These are phyloP conservation scores for Pyrenula massariospora DNA, from an alignment of 495 filamentous ascomycete species.

Conservation along the genomic window DNA sequence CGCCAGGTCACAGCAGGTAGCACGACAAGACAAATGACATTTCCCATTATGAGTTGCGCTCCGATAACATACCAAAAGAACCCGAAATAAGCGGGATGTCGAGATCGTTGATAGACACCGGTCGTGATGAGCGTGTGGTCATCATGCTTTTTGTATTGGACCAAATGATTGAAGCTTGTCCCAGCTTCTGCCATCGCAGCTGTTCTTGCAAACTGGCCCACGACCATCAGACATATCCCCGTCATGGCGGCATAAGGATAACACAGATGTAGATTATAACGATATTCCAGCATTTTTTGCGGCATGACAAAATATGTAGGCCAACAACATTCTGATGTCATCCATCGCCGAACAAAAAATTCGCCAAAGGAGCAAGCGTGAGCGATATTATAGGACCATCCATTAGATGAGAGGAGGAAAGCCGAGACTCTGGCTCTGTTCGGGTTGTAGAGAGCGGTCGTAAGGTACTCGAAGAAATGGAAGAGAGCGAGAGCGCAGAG, in stretches of 20 bases:
- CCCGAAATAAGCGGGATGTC: slow-evolving; percentile 91
- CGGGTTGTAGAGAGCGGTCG: slow-evolving; percentile 76
- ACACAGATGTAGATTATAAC: slow-evolving; percentile 11
- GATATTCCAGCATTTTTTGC: slow-evolving; percentile 8
- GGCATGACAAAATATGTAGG: slow-evolving; percentile 32
- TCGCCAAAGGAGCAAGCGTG: slow-evolving; percentile 65
- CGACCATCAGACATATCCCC: slow-evolving; percentile 50
- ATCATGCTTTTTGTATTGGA: slow-evolving; percentile 53
- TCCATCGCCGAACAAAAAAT: slow-evolving; percentile 18
- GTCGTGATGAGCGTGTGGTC: slow-evolving; percentile 68
- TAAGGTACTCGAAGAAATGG: slow-evolving; percentile 94
- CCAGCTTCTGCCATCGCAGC: slow-evolving; percentile 83
- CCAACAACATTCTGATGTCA: slow-evolving; percentile 44
- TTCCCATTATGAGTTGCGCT: slow-evolving; percentile 82
- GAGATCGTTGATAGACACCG: slow-evolving; percentile 50
- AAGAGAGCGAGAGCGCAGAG: slow-evolving; percentile 62
- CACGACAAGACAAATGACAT: slow-evolving; percentile 59
- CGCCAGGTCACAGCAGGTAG: slow-evolving; percentile 70
- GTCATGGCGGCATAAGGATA: slow-evolving; percentile 9
- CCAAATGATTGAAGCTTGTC: slow-evolving; percentile 81
- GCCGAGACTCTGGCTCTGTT: slow-evolving; percentile 53
- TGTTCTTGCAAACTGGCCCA: slow-evolving; percentile 64
- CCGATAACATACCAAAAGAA: slow-evolving; percentile 98
- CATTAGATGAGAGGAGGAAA: slow-evolving; percentile 81
- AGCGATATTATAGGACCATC: slow-evolving; percentile 72